Conservation (phyloP, 2,329 filamentous ascomycete species). For the Didymosphaeria variabile region DNA sequence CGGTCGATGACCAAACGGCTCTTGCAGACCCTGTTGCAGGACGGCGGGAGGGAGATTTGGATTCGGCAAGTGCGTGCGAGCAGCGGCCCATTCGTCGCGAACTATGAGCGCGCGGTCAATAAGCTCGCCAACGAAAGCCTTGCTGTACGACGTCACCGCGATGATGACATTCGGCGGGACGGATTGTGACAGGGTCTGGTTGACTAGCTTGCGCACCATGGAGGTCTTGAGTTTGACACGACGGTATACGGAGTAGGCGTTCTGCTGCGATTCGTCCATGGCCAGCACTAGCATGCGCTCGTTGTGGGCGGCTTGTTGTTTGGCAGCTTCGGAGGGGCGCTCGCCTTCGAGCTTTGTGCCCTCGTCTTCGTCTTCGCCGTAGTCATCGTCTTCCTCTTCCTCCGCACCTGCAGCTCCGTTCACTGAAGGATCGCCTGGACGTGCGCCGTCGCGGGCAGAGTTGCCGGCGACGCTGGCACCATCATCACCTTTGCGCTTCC, state of each 20-base stretch:
- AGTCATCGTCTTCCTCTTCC: constrained; percentile 59
- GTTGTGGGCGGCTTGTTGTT: constrained; percentile 73
- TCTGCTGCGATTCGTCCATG: constrained; percentile 72
- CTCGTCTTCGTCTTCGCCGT: constrained; percentile 66
- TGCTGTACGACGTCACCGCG: constrained; percentile 78
- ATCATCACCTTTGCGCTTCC: constrained; percentile 61
- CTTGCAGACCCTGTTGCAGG: constrained; percentile 37
- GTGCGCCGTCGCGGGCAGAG: constrained; percentile 41
- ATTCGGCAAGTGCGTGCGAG: constrained; percentile 49
- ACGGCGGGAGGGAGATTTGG: constrained; percentile 36
- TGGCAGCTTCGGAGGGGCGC: constrained; percentile 64
- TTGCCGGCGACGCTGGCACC: constrained; percentile 48
- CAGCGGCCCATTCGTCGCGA: constrained; percentile 74
- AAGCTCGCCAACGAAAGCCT: constrained; percentile 79
- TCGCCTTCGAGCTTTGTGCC: constrained; percentile 61
- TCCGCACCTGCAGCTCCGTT: constrained; percentile 42
- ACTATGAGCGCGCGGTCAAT: constrained; percentile 76
- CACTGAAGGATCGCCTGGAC: neutral
- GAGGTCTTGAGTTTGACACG: constrained; percentile 73
- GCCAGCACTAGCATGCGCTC: constrained; percentile 70
- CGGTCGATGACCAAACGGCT: constrained; percentile 41
- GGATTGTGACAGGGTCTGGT: constrained; percentile 81
- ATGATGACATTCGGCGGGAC: constrained; percentile 77
- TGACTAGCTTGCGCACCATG: constrained; percentile 78
- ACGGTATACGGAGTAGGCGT: constrained; percentile 76